These are phyloP conservation scores for Eucalyptus regnans DNA, from an alignment of 345 rosid genomes.

Conservation along the genomic window DNA sequence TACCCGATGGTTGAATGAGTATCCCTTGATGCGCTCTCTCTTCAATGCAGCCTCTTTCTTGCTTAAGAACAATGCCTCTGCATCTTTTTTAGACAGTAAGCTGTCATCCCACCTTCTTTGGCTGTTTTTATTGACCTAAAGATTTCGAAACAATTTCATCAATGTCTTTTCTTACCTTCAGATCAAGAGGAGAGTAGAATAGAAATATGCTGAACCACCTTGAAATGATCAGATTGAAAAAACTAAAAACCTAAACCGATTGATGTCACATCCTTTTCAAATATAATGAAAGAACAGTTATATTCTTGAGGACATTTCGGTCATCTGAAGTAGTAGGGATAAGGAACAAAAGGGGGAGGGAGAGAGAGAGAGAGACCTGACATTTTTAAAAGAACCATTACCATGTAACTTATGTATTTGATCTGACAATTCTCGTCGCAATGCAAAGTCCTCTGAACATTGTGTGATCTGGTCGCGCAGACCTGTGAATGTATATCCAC, in stretches of 20 bases:
- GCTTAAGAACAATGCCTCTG: slow-evolving; percentile 42
- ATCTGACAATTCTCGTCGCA: slow-evolving; percentile 28
- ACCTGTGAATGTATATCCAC: slow-evolving; percentile 72
- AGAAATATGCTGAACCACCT: neutral
- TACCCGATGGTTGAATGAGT: slow-evolving; percentile 61
- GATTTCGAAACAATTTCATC: neutral
- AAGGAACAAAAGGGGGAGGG: neutral
- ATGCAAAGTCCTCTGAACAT: slow-evolving; percentile 12
- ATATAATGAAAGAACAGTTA: neutral
- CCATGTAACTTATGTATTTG: slow-evolving; percentile 37
- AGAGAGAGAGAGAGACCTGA: neutral
- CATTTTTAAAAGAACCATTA: neutral
- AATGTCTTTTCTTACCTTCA: neutral
- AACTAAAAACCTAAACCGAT: neutral
- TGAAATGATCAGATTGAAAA: neutral
- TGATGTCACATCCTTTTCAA: neutral
- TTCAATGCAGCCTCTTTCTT: slow-evolving; percentile 61
- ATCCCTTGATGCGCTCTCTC: slow-evolving; percentile 63
- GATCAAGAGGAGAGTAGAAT: neutral
- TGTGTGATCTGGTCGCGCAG: slow-evolving; percentile 40
- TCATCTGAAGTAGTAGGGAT: neutral
- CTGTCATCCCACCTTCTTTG: slow-evolving; percentile 84
- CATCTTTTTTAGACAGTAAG: slow-evolving; percentile 70
- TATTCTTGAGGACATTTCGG: neutral
- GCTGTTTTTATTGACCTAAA: slow-evolving; percentile 55